A percentile compares a stretch with the other conserved stretches of the same genome.
These are phyloP conservation scores for Rhizopogon roseolus DNA, from an alignment of 768 basidiomycete species.

Conservation along the genomic window DNA sequence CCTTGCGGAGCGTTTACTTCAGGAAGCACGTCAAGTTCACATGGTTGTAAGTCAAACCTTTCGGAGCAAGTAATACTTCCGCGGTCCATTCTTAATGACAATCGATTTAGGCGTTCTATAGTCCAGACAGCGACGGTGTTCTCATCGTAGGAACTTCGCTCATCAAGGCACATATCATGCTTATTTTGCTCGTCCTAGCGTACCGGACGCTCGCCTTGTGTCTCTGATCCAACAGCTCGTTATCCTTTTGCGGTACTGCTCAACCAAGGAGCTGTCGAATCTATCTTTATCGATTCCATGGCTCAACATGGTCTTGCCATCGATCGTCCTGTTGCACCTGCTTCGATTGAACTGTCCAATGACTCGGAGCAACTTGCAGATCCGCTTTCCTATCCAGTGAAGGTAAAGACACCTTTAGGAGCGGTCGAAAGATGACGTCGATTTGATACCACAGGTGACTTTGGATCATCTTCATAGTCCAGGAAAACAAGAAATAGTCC, in stretches of 20 bases:
- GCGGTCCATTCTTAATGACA: not conserved
- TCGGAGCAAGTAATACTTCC: not conserved
- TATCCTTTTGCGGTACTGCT: conserved; percentile 65
- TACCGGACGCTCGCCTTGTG: conserved; percentile 57
- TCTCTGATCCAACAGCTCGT: conserved; percentile 55
- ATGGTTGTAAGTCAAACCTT: conserved; percentile 44
- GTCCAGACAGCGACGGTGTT: conserved; percentile 52
- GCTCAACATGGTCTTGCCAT: conserved; percentile 21
- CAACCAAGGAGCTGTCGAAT: conserved; percentile 36
- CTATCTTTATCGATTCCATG: conserved; percentile 38
- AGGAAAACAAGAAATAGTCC: conserved; percentile 31
- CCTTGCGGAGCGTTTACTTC: conserved; percentile 57
- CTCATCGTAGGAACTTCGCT: conserved; percentile 37
- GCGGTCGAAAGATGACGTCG: not conserved
- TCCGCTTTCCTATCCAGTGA: conserved; percentile 23
- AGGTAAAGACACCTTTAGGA: conserved; percentile 9
- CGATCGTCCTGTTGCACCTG: conserved; percentile 28
- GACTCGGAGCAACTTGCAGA: conserved; percentile 32
- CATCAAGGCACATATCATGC: not conserved
- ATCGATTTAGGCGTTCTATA: conserved; percentile 61
- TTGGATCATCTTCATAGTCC: conserved; percentile 15
- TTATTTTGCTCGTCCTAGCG: conserved; percentile 34
- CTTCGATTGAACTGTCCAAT: conserved; percentile 25
- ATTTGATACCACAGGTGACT: not conserved
- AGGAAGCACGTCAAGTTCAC: conserved; percentile 64